Conservation (phyloP, 2,329 filamentous ascomycete species). For the Xylariaceae sp. region DNA sequence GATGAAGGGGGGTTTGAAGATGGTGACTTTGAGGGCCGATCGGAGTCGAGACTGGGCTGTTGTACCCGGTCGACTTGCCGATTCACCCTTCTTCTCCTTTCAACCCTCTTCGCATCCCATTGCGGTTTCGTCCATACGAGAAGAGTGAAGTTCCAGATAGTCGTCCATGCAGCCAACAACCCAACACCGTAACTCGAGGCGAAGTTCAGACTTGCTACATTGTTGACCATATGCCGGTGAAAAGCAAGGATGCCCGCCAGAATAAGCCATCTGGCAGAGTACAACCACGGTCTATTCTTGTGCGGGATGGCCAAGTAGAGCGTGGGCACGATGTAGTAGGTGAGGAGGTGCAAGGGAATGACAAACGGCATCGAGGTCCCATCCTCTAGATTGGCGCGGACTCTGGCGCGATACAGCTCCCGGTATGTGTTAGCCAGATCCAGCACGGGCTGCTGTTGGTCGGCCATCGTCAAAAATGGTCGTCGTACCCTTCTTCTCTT, state of each 20-base stretch:
- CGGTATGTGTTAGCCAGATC: slow-evolving; percentile 29
- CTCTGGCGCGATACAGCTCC: slow-evolving; percentile 27
- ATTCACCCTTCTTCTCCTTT: slow-evolving; percentile 31
- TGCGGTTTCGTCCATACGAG: slow-evolving; percentile 53
- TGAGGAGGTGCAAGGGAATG: slow-evolving; percentile 47
- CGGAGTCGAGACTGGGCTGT: neutral
- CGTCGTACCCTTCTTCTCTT: neutral
- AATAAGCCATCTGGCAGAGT: slow-evolving; percentile 46
- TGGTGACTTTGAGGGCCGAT: neutral
- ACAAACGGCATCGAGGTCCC: slow-evolving; percentile 45
- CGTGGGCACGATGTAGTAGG: slow-evolving; percentile 44
- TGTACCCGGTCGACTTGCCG: neutral
- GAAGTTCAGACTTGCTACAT: slow-evolving; percentile 47
- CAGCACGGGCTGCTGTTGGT: slow-evolving; percentile 10
- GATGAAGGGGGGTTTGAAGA: neutral
- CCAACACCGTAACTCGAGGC: slow-evolving; percentile 48
- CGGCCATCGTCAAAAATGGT: slow-evolving; percentile 6
- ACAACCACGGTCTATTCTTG: slow-evolving; percentile 44
- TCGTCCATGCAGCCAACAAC: slow-evolving; percentile 46
- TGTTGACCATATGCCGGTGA: slow-evolving; percentile 39
- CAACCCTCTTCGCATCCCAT: slow-evolving; percentile 49
- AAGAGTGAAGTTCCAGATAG: slow-evolving; percentile 44
- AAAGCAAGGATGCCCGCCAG: slow-evolving; percentile 40
- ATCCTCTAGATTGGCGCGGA: slow-evolving; percentile 31
- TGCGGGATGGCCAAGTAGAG: slow-evolving; percentile 55